These are phyloP conservation scores for Helichrysum umbraculigerum DNA, from an alignment of 129 eudicot genomes.

Conservation along the genomic window DNA sequence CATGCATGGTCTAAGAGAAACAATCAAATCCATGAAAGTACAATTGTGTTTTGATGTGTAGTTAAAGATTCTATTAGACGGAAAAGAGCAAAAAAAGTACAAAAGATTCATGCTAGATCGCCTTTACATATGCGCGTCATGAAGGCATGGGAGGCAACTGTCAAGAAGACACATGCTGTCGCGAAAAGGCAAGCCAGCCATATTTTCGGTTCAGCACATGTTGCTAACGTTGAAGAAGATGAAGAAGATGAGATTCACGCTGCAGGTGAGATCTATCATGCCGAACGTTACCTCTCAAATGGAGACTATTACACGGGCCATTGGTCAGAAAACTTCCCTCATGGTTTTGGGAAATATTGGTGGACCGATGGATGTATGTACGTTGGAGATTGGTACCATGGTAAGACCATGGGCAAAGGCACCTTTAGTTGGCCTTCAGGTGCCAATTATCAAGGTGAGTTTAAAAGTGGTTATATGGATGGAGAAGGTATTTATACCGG, in stretches of 20 bases:
- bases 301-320: conserved; percentile 87
- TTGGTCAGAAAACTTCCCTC: conserved; percentile 82
- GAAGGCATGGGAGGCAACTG: conserved; percentile 98
- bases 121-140: conserved; percentile 29
- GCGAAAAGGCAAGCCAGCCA: conserved; percentile 69
- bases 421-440: conserved; percentile 94
- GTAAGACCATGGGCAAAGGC: conserved; percentile 84
- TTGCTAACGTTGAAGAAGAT: conserved; percentile 44
- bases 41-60: conserved; percentile 15
- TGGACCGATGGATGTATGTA: conserved; percentile 98
- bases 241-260: conserved; percentile 45
- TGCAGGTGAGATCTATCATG: conserved; percentile 52
- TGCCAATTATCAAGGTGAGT: conserved; percentile 79
- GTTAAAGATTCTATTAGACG: not conserved
- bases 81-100: not conserved
- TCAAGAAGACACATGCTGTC: conserved; percentile 66
- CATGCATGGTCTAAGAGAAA: conserved; percentile 6
- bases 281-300: conserved; percentile 66
- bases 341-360: conserved; percentile 88
- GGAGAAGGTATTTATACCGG: conserved; percentile 82
- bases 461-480: conserved; percentile 86
- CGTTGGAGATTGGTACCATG: conserved; percentile 80
- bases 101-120: conserved; percentile 16
- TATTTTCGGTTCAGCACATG: conserved; percentile 62
- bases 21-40: conserved; percentile 8